A percentile compares a stretch with the other conserved stretches of the same genome.
Conservation (phyloP, 257 asterid genomes). For the Voacanga thouarsii region DNA sequence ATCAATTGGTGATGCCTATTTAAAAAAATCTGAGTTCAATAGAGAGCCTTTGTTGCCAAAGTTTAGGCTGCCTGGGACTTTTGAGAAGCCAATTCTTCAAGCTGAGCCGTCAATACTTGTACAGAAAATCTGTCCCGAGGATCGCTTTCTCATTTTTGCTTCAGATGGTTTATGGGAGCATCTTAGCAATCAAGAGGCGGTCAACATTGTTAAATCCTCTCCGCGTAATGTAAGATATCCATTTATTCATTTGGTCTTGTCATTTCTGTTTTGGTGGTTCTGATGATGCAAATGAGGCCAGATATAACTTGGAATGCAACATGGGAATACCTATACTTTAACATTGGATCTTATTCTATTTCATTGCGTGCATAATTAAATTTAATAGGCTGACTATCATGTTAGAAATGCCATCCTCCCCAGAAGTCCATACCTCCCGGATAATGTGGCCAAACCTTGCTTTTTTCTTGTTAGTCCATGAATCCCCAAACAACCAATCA, state of each 20-base stretch:
- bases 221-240: conserved; percentile 49
- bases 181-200: conserved; percentile 80
- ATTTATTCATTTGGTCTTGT: conserved; percentile 4
- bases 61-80: conserved; percentile 57
- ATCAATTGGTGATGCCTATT: conserved; percentile 80
- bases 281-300: neutral
- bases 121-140: conserved; percentile 54
- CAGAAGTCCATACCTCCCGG: neutral
- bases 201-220: conserved; percentile 51
- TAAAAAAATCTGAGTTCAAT: conserved; percentile 69
- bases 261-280: neutral
- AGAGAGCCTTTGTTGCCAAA: conserved; percentile 61
- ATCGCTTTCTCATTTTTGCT: conserved; percentile 73
- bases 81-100: conserved; percentile 58
- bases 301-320: neutral
- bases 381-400: neutral
- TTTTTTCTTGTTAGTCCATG: neutral
- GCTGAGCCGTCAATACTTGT: conserved; percentile 72
- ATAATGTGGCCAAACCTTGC: neutral
- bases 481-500: neutral
- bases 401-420: neutral
- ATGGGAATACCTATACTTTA: too few species aligned
- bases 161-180: conserved; percentile 91
- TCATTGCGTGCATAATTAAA: neutral
- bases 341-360: neutral